Evolutionary conservation across 331 rosid genomes (phyloP), one percentile per base, ranked within the genome.

Genomic region (Malus hybrid): DNA sequence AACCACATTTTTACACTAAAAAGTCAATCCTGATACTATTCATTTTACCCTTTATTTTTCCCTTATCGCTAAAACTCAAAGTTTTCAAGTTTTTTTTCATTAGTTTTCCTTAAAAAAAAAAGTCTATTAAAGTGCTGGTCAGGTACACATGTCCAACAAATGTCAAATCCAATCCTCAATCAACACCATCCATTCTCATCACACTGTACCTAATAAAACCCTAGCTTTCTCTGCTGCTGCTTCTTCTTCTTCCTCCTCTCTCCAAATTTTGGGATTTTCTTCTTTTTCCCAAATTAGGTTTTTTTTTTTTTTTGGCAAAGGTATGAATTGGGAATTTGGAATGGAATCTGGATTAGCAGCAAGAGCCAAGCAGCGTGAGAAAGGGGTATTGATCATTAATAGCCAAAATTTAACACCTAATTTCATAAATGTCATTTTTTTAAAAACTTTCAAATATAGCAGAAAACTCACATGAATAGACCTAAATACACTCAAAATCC

Each of bases 281-380:
- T 42, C 48, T 42, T 10, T 42, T 42, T 42, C 44, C 44, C 4
- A 39, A 39, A 39, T 39, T 39, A 9, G 55, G 66, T 10, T 2
- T 28, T 28, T 28, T 28, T 28, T 28, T 28, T 28, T 28, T 28
- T 28, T 28, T 28, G 74, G 52, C 33, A 14, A 12, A 52, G 30
- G 57, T 50, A 60, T 20, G 36, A 39, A 52, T 63, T 30, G 56
- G 56, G 46, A 33, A 42, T 77, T 79, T 30, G 53, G 44, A 69
- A 93, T 91, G 98, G 98, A 88, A 15, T 26, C 58, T 70, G 80
- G 78, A 39, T 66, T 46, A 80, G 84, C 76, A 56, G 79, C 74
- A 92, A 83, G 68, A 84, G 86, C 78, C 87, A 93, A 90, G 85
- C 63, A 84, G 4, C 8, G 44, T 39, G 12, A 36, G 44, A 39